Evolutionary conservation across 78 protist species (phyloP), one percentile per base, ranked within the genome.

Genomic region (Paratrimastix pyriformis): DNA sequence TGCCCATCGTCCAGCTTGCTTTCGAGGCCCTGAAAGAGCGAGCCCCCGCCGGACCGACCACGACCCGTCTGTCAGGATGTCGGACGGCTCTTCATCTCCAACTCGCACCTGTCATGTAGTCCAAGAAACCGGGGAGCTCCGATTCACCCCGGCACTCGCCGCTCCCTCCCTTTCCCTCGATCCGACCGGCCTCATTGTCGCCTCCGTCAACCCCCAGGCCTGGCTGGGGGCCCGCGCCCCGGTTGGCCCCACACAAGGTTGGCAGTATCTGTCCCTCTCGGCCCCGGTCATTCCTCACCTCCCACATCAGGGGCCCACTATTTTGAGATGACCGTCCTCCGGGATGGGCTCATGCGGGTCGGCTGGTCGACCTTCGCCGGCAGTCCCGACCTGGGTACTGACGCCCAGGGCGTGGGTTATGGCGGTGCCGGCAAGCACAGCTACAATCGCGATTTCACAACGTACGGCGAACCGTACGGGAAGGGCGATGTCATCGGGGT

Each of bases 341-440:
- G 35, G 11, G 58, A 29, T n/a, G 74, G 74, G 30, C 13, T 70
- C 21, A 15, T 21, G 24, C 74, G 86, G 1, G 45, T 82, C 42
- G 86, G 86, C 24, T 64, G 75, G 83, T 8, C 80, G 37, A 29
- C 82, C 24, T 2, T 52, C 75, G 1, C 6, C 30, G 75, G 72
- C 26, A 55, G 44, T 29, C 65, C 50, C 39, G 46, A 69, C 30
- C 57, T 82, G 32, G 86, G 86, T 33, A 82, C 2, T 7, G 86
- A 82, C 82, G 76, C 9, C 30, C 3, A 8, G 11, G 40, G 65
- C 43, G 48, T 70, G 40, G 82, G 82, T 2, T 78, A 18, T 42
- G 82, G 86, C 13, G 86, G 86, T 18, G 78, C 86, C 21, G 86
- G 84, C 8, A 82, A 59, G 54, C 24, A 43, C 18, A 48, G 77